A percentile compares a stretch with the other conserved stretches of the same genome.
phyloP scores from a whole-genome alignment of 169 alveolate species.

The Plasmodium gonderi region DNA sequence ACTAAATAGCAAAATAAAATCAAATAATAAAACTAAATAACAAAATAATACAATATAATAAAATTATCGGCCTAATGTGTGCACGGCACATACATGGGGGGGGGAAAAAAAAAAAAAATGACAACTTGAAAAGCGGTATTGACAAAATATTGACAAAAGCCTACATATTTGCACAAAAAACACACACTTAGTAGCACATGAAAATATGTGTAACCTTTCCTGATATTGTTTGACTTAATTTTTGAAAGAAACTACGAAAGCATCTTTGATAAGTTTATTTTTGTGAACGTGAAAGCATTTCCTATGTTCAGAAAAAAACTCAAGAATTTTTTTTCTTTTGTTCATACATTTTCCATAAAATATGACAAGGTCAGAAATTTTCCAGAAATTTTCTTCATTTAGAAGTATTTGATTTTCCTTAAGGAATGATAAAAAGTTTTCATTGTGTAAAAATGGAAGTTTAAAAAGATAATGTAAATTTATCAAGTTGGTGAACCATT shows the following conservation, averaged over 20 bases:
- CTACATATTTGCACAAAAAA: too few species aligned
- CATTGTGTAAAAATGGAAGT: conserved; percentile 37
- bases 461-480: conserved; percentile 14
- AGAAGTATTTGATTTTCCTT: conserved; percentile 8
- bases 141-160: too few species aligned
- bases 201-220: too few species aligned
- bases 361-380: conserved; percentile 44
- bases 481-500: not conserved
- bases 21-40: too few species aligned
- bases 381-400: conserved; percentile 11
- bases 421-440: conserved; percentile 3
- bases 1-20: too few species aligned
- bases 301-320: conserved; percentile 9
- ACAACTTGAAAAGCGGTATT: too few species aligned
- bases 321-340: conserved; percentile 41
- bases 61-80: too few species aligned
- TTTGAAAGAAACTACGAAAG: conserved; percentile 21
- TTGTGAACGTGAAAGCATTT: not conserved
- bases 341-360: conserved; percentile 66
- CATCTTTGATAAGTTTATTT: conserved; percentile 55
- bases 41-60: too few species aligned
- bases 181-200: too few species aligned
- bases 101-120: too few species aligned
- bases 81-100: too few species aligned
- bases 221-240: too few species aligned